Base-by-base conservation (phyloP, 148 eudicot genomes). In the Mesembryanthemum crystallinum region DNA sequence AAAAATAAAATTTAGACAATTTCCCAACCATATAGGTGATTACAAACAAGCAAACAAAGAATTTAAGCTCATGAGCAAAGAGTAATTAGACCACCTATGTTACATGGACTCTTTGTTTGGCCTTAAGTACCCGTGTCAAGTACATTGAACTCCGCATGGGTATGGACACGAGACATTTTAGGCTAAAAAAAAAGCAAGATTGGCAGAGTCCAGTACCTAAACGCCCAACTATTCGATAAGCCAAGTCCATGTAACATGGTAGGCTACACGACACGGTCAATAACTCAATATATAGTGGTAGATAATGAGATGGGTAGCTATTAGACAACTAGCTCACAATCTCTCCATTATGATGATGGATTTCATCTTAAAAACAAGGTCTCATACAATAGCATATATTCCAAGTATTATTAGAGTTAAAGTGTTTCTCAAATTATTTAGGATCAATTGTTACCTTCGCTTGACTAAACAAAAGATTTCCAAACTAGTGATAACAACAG, bases 401-500 rank as follows among this genome's bases (percentile, higher is more conserved):
- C 58, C 58, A 17, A 52, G 58, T 21, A 52, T 52, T 3, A 52
- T 52, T 15, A 52, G 58, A 21, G n/a, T 52, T 18, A 18, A 52
- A n/a, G n/a, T n/a, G n/a, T 12, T 15, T 14, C 5, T 52, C 58
- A 47, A 9, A 10, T 3, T 9, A 47, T 2, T 10, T 52, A 15
- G 5, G 18, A 52, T 2, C n/a, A 35, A 35, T 6, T 35, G 39
- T 35, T 35, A 35, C 39, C 39, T 35, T 35, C 39, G 6, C 39
- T 35, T 6, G 39, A 52, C 24, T 43, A 37, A 42, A 67, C 12
- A 24, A 10, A 11, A 67, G 39, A 43, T 21, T 57, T 9, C 43
- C 58, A 58, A 52, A 65, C 64, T 55, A 65, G 43, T 64, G 64
- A 75, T n/a, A 62, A 17, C 39, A 33, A 35, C 30, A 43, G 63